Conservation (phyloP, 2,329 filamentous ascomycete genomes). For the Gnomoniopsis smithogilvyi region DNA sequence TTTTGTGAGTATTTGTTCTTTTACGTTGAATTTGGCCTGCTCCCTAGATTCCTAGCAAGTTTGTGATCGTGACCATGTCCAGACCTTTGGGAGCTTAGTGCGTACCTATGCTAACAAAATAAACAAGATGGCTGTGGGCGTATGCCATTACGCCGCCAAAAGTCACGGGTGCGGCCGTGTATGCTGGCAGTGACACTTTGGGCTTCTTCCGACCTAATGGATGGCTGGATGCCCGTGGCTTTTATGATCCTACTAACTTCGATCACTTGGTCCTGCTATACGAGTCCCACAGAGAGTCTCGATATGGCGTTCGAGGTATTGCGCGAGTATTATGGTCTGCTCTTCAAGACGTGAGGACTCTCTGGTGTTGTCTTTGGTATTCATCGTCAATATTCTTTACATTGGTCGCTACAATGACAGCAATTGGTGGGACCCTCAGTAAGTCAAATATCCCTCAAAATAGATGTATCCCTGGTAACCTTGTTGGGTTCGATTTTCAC, state of each 20-base stretch:
- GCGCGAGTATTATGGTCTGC: too few species aligned
- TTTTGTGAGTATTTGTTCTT: slow-evolving; percentile 25
- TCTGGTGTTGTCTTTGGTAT: slow-evolving; percentile 20
- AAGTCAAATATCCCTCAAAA: too few species aligned
- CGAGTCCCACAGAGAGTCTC: not conserved
- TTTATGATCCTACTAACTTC: slow-evolving; percentile 19
- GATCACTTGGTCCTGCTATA: slow-evolving; percentile 16
- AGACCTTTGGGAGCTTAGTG: slow-evolving; percentile 15
- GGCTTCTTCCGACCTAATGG: slow-evolving; percentile 17
- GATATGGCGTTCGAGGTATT: not conserved
- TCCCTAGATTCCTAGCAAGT: too few species aligned
- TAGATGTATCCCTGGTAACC: too few species aligned
- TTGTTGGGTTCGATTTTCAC: too few species aligned
- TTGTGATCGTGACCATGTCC: too few species aligned
- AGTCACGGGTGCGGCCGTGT: too few species aligned
- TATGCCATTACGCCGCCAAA: too few species aligned
- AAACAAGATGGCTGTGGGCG: too few species aligned
- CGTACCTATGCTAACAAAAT: too few species aligned
- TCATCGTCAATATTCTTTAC: slow-evolving; percentile 27
- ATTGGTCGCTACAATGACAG: slow-evolving; percentile 35
- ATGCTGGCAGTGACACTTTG: not conserved
- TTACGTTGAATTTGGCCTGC: too few species aligned
- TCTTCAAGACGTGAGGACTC: not conserved
- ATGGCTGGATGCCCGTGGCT: slow-evolving; percentile 21
- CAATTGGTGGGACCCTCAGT: slow-evolving; percentile 22